These are phyloP conservation scores for Phaeosphaeria sp. DNA, from an alignment of 2,329 filamentous ascomycete species.

Conservation along the genomic window DNA sequence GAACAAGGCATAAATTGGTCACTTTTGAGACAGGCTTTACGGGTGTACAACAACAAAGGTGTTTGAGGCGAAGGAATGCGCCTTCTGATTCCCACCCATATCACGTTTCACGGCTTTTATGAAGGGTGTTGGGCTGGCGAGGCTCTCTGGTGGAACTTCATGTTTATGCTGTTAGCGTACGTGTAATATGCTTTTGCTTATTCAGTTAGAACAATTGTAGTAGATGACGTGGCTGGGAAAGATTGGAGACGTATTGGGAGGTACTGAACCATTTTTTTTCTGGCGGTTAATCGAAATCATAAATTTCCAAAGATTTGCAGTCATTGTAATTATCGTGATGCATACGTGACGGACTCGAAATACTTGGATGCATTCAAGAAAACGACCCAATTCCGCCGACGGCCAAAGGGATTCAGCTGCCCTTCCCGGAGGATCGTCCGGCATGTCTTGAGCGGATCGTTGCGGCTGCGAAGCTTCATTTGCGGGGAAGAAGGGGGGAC, in stretches of 20 bases:
- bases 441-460: neutral
- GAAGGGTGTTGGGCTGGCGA: neutral
- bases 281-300: neutral
- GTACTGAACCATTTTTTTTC: conserved; percentile 10
- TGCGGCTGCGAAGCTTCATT: conserved; percentile 1
- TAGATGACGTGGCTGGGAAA: conserved; percentile 2
- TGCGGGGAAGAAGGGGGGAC: neutral
- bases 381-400: neutral
- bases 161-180: conserved; percentile 3
- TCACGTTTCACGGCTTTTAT: conserved; percentile 1
- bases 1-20: conserved; percentile 45
- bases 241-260: conserved; percentile 21
- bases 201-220: neutral
- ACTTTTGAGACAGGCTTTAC: neutral
- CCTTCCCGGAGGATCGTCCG: neutral
- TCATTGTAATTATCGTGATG: neutral
- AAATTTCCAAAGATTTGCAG: neutral
- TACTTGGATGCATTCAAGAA: neutral
- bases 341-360: neutral
- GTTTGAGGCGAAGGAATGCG: neutral
- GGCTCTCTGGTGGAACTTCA: neutral
- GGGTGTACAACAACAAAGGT: neutral
- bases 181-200: conserved; percentile 8
- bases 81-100: neutral
- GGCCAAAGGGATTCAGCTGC: neutral